Base-by-base conservation (phyloP, 2,329 filamentous ascomycete species). In the Trichoderma sp. region DNA sequence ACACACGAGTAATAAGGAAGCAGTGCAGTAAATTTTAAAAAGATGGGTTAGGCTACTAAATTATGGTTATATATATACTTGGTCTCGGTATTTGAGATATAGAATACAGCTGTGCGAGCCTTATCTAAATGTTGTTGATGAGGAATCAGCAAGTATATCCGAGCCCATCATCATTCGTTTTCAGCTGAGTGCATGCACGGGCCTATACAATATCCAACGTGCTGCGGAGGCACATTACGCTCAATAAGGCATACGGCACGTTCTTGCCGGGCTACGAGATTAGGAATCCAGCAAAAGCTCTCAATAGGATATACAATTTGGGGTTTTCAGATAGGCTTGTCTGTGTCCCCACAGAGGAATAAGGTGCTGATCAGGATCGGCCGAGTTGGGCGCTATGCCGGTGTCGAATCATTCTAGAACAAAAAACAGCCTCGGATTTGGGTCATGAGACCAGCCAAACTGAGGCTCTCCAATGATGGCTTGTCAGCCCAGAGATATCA, bases 341-440 rank as follows among this genome's bases (percentile, higher is more conserved):
- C 10, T 7, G 16, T 5, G 16, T 32, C 16, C 6, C 60, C 24
- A 2, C 30, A 26, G 2, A n/a, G 32, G 46, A 37, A 54, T n/a
- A 26, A 18, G 28, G 49, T 43, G 49, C 49, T 64, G 49, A 55
- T 55, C n/a, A 18, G 26, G 49, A 64, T 64, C 49, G 49, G 49
- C 28, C 4, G 34, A 24, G n/a, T 37, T 11, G 46, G 16, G 32
- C 34, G 37, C 24, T 56, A n/a, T 32, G 16, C 5, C 26, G n/a
- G 8, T 34, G 6, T 16, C 34, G 30, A 54, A 34, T 34, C 8
- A 49, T 46, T 66, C 63, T 51, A 58, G 63, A 66, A 66, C 43
- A 32, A 37, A 32, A 32, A 30, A 51, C 39, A 32, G 24, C 28
- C 14, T 28, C 16, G 28, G 28, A 4, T 11, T 16, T n/a, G 34